phyloP scores from a whole-genome alignment of 2,329 filamentous ascomycete genomes.

The Purpureocillium lavendulum region DNA sequence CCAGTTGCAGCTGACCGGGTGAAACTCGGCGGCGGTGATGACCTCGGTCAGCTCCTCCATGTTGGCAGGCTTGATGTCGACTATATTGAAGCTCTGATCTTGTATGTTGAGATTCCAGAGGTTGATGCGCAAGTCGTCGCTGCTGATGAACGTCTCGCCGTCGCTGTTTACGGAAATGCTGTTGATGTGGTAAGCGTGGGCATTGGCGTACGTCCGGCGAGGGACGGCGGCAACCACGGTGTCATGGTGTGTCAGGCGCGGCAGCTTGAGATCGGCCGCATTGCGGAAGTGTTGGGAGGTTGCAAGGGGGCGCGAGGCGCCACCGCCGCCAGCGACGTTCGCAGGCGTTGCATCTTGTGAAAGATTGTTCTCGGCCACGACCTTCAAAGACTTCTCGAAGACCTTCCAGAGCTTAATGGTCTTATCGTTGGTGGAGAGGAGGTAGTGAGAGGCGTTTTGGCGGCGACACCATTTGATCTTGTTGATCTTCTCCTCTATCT shows the following conservation, averaged over 20 bases:
- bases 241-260: conserved; percentile 93
- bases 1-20: conserved; percentile 96
- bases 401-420: conserved; percentile 99
- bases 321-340: conserved; percentile 65
- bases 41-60: conserved; percentile 99
- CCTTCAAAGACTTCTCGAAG: conserved; percentile 98
- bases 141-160: conserved; percentile 98
- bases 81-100: conserved; percentile 99
- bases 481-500: conserved; percentile 99
- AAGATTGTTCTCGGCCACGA: conserved; percentile 97
- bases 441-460: conserved; percentile 96
- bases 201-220: conserved; percentile 93
- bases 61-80: conserved; percentile 98
- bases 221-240: conserved; percentile 96
- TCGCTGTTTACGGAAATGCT: conserved; percentile 99
- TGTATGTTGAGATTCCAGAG: conserved; percentile 99
- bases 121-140: conserved; percentile 95
- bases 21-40: conserved; percentile 96
- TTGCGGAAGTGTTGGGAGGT: conserved; percentile 70
- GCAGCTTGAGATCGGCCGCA: conserved; percentile 79
- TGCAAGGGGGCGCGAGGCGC: conserved; percentile 59
- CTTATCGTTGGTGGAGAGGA: conserved; percentile 98
- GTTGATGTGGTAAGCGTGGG: conserved; percentile 99
- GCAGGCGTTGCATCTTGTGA: conserved; percentile 85
- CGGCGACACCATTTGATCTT: conserved; percentile 99